Evolutionary conservation across 75 land plant species (phyloP), one percentile per base, ranked within the genome.

Genomic region (Chamaecyparis obtusa): DNA sequence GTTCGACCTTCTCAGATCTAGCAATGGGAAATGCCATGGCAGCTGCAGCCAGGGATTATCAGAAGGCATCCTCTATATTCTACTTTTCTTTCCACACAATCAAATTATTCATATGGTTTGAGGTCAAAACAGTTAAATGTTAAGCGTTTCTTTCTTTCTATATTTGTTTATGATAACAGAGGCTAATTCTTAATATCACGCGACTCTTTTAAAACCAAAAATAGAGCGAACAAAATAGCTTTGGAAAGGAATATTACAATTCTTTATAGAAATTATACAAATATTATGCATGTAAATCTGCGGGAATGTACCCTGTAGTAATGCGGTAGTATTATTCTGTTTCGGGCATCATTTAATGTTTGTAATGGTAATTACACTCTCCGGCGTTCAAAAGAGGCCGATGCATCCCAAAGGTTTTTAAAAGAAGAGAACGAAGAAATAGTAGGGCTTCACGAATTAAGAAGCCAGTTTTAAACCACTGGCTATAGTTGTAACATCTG

Each of bases 41-140:
- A 3, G 99, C 99, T 13, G 99, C 99, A 35, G 98, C 99, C 76
- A 92, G 99, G 19, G 96, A 98, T 88, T 96, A 96, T 85, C 90
- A 98, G 89, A 95, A 98, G 99, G 99, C 95, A 17, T 51, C 1
- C 35, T 57, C 76, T 19, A 30, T 77, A 9, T 48, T 64, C 69
- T 8, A 24, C 30, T 24, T 64, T 24, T 64, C n/a, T 64, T 64
- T 24, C n/a, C 8, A 6, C 9, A 24, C 30, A 24, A 27, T 24
- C n/a, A 27, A 39, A 24, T 24, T 24, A 27, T 64, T 24, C 27
- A 27, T 24, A 64, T 27, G n/a, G 7, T 24, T 21, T 64, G 7
- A 24, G 69, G 69, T 64, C 9, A 64, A 64, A 64, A 64, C 2
- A 51, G 16, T 51, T 51, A 51, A 51, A 51, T 51, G 55, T 14